Percentiles rank a stretch among this genome's conserved stretches.
phyloP scores from a whole-genome alignment of 2,329 filamentous ascomycete species.

The Sclerotinia glacialis region DNA sequence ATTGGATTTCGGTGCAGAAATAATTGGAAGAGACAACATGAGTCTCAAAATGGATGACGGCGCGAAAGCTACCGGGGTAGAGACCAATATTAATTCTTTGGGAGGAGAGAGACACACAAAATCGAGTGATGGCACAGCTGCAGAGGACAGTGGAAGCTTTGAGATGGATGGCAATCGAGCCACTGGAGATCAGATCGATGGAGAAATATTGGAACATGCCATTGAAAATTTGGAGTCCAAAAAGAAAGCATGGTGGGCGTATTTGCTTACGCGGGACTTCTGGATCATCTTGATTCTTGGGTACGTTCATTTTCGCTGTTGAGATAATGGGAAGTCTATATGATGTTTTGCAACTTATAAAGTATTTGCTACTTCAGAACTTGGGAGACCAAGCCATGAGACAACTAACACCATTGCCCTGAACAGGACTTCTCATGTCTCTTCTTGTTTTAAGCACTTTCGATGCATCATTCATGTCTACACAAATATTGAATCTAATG shows the following conservation, averaged over 20 bases:
- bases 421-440: slow-evolving; percentile 48
- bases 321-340: slow-evolving; percentile 41
- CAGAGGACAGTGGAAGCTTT: slow-evolving; percentile 22
- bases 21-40: slow-evolving; percentile 16
- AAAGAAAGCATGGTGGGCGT: slow-evolving; percentile 63
- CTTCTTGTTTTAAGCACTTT: slow-evolving; percentile 17
- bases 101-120: slow-evolving; percentile 29
- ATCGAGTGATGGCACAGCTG: slow-evolving; percentile 31
- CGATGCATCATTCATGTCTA: slow-evolving; percentile 19
- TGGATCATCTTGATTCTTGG: slow-evolving; percentile 79
- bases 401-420: slow-evolving; percentile 91
- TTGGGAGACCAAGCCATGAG: slow-evolving; percentile 80
- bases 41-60: not conserved
- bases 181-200: slow-evolving; percentile 25
- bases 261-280: slow-evolving; percentile 81
- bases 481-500: not conserved
- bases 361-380: slow-evolving; percentile 99
- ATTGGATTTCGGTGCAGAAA: slow-evolving; percentile 23
- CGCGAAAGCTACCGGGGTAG: slow-evolving; percentile 28
- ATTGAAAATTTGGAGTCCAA: slow-evolving; percentile 55
- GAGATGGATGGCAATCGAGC: slow-evolving; percentile 23
- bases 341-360: slow-evolving; percentile 85
- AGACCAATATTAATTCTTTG: slow-evolving; percentile 24
- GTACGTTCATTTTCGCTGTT: slow-evolving; percentile 42
- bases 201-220: slow-evolving; percentile 41